Evolutionary conservation across 768 basidiomycete genomes (phyloP).

Genomic region (Jaapia argillacea): DNA sequence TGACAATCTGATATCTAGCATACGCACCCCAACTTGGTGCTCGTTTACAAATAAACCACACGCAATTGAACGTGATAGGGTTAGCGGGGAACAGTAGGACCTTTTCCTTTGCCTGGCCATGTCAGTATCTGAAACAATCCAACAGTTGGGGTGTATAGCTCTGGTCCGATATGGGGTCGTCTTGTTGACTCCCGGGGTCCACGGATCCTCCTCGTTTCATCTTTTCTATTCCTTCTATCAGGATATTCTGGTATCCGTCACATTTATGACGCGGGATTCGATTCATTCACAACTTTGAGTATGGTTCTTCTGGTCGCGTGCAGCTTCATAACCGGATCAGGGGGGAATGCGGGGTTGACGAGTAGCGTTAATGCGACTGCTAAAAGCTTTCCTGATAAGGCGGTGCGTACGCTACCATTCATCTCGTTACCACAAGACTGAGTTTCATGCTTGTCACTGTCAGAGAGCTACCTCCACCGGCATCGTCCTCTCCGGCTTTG

Average conservation of each 20-base stretch:
- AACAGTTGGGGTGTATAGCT: conserved; percentile 66
- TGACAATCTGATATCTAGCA: conserved; percentile 28
- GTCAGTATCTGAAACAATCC: background rate
- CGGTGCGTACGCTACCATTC: conserved; percentile 33
- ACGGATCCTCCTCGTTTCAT: conserved; percentile 48
- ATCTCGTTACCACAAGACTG: background rate
- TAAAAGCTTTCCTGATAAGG: conserved; percentile 65
- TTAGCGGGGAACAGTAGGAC: conserved; percentile 66
- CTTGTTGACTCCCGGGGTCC: conserved; percentile 72
- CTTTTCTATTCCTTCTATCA: conserved; percentile 46
- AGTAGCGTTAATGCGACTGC: conserved; percentile 77
- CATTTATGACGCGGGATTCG: conserved; percentile 50
- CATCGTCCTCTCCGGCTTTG: conserved; percentile 78
- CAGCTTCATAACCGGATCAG: conserved; percentile 66
- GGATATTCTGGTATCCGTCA: conserved; percentile 72
- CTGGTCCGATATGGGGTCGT: conserved; percentile 71
- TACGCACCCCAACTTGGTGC: conserved; percentile 82
- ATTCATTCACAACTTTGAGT: conserved; percentile 17
- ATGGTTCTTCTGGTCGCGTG: conserved; percentile 19
- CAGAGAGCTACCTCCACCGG: conserved; percentile 72
- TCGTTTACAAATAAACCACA: conserved; percentile 68
- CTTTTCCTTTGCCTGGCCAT: background rate
- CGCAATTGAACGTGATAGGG: conserved; percentile 73
- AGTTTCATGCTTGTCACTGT: background rate
- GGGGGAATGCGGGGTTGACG: conserved; percentile 62